Evolutionary conservation across 2,329 filamentous ascomycete species (phyloP).

Genomic region (Microsporum canis): DNA sequence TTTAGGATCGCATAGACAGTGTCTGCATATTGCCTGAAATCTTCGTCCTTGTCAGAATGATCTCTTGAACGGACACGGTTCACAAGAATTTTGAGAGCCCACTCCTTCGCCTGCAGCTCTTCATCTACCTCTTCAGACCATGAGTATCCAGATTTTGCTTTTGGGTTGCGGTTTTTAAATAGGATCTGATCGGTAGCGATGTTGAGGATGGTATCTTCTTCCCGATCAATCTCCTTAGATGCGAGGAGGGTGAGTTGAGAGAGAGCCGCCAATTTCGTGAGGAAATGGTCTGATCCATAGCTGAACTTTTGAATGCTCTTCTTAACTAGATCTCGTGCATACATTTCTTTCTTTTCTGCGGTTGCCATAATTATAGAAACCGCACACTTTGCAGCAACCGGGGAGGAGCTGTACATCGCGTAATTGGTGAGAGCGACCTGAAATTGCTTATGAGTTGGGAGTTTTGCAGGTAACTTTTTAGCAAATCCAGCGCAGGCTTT

Average conservation of each 20-base stretch:
- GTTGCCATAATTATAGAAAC: slow-evolving; percentile 78
- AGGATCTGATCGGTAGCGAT: slow-evolving; percentile 67
- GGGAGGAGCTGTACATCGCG: slow-evolving; percentile 67
- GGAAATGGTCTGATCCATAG: slow-evolving; percentile 61
- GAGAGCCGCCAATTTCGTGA: slow-evolving; percentile 44
- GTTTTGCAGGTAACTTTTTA: slow-evolving; percentile 69
- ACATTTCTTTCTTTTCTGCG: slow-evolving; percentile 67
- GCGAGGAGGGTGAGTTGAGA: slow-evolving; percentile 64
- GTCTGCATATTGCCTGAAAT: slow-evolving; percentile 44
- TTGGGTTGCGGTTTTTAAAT: slow-evolving; percentile 48
- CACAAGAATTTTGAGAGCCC: slow-evolving; percentile 73
- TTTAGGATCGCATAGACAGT: slow-evolving; percentile 70
- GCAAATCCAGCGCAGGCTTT: slow-evolving; percentile 92
- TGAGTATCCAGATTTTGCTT: slow-evolving; percentile 43
- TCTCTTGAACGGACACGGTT: slow-evolving; percentile 66
- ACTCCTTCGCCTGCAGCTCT: slow-evolving; percentile 70
- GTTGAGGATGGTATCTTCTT: slow-evolving; percentile 65
- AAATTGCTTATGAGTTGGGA: slow-evolving; percentile 72
- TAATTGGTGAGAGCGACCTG: slow-evolving; percentile 70
- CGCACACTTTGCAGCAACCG: slow-evolving; percentile 82
- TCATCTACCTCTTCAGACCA: slow-evolving; percentile 68
- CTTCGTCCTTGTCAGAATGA: slow-evolving; percentile 32
- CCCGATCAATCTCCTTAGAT: slow-evolving; percentile 59
- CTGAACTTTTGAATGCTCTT: slow-evolving; percentile 63
- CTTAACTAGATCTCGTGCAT: slow-evolving; percentile 69